phyloP scores from a whole-genome alignment of 257 asterid species.

The Nicotiana attenuata region DNA sequence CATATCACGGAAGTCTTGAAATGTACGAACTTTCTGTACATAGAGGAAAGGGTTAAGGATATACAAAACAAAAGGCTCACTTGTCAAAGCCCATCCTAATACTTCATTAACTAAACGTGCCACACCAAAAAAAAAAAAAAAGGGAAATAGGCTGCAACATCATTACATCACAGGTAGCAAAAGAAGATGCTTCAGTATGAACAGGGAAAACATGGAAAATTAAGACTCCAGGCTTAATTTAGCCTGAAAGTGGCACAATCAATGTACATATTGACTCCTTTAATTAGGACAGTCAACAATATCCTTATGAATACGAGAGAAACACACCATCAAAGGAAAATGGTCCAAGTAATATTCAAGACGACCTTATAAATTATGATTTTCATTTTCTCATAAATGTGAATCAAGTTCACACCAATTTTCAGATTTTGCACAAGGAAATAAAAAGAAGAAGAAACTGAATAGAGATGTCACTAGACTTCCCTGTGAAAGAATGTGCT shows the following conservation, averaged over 20 bases:
- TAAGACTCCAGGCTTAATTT: neutral
- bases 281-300: neutral
- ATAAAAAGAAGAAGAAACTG: neutral
- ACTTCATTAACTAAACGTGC: neutral
- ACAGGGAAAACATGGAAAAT: neutral
- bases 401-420: neutral
- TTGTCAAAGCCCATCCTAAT: neutral
- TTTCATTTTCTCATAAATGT: neutral
- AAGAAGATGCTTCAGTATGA: neutral
- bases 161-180: neutral
- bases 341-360: neutral
- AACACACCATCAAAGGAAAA: neutral
- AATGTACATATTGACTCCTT: neutral
- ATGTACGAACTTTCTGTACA: slow-evolving; percentile 76
- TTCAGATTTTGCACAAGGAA: neutral
- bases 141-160: neutral
- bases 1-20: slow-evolving; percentile 84
- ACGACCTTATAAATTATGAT: neutral
- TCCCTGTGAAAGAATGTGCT: neutral
- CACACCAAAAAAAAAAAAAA: neutral
- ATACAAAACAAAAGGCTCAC: neutral
- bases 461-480: neutral
- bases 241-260: neutral
- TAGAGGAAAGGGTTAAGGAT: slow-evolving; percentile 5
- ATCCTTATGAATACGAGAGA: neutral